phyloP scores from a whole-genome alignment of 305 asterid genomes.

The Fraxinus albicans region DNA sequence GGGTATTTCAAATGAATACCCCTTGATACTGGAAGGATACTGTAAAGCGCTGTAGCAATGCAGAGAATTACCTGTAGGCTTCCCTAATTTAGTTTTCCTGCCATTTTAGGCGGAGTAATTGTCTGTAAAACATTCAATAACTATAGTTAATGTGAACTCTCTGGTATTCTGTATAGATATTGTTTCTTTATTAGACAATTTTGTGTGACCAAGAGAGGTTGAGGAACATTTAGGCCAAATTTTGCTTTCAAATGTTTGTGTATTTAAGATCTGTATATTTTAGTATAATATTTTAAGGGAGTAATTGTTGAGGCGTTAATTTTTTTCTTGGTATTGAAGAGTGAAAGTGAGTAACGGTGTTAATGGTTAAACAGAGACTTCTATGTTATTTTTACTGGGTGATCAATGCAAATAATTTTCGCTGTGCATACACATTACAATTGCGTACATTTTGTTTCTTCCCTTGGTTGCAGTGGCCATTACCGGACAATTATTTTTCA shows the following conservation, averaged over 20 bases:
- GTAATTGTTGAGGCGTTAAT: background rate
- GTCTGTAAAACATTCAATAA: slow-evolving; percentile 1
- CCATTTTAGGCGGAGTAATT: slow-evolving; percentile 3
- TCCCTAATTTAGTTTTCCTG: slow-evolving; percentile 3
- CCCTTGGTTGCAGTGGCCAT: background rate
- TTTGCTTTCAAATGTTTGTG: background rate
- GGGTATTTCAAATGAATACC: slow-evolving; percentile 22
- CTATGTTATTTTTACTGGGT: background rate
- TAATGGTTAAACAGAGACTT: background rate
- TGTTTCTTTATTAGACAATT: background rate
- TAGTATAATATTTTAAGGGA: background rate
- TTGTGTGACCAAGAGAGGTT: background rate
- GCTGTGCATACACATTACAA: background rate
- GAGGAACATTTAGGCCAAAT: background rate
- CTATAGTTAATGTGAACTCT: background rate
- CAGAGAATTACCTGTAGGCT: slow-evolving; percentile 22
- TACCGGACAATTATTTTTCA: background rate
- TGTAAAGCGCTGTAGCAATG: slow-evolving; percentile 68
- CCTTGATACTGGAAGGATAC: slow-evolving; percentile 50
- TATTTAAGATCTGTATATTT: background rate
- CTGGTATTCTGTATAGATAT: background rate
- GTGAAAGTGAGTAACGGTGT: background rate
- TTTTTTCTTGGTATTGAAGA: background rate
- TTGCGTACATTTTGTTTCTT: background rate
- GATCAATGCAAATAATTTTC: background rate